Percentiles rank a stretch among this genome's conserved stretches.
Conservation (phyloP, 2,329 filamentous ascomycete species). For the Pseudogymnoascus sp. region DNA sequence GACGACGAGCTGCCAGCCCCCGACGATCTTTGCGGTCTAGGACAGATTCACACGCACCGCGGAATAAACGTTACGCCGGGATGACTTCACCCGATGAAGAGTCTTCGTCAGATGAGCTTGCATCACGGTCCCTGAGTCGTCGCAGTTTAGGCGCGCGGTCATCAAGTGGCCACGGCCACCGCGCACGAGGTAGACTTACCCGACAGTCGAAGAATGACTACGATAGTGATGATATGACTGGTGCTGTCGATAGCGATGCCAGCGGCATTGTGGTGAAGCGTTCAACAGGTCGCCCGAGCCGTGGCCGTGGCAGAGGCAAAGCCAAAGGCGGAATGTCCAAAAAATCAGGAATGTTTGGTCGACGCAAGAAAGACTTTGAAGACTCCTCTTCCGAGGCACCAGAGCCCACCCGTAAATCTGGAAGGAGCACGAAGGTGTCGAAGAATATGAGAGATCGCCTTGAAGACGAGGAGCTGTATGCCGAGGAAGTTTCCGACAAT, state of each 20-base stretch:
- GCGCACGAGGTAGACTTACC: not conserved
- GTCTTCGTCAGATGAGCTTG: not conserved
- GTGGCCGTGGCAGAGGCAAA: slow-evolving; percentile 12
- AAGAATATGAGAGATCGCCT: slow-evolving; percentile 39
- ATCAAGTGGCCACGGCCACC: not conserved
- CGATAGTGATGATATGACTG: not conserved
- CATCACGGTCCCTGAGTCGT: not conserved
- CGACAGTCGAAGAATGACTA: not conserved
- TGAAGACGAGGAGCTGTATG: slow-evolving; percentile 45
- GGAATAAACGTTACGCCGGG: not conserved
- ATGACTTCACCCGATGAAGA: not conserved
- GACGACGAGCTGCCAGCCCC: not conserved
- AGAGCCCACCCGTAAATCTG: slow-evolving; percentile 28
- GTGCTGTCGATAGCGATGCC: not conserved
- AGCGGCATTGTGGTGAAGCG: not conserved
- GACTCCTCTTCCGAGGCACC: slow-evolving; percentile 16
- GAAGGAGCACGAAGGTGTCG: slow-evolving; percentile 24
- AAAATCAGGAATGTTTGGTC: not conserved
- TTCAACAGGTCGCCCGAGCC: slow-evolving; percentile 9
- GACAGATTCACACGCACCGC: not conserved
- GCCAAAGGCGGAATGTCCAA: not conserved
- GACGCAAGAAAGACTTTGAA: not conserved
- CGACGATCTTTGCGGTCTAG: not conserved
- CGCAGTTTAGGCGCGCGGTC: not conserved
- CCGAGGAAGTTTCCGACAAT: slow-evolving; percentile 39